These are phyloP conservation scores for Strigomonas galati DNA, from an alignment of 208 protist species.

Conservation along the genomic window DNA sequence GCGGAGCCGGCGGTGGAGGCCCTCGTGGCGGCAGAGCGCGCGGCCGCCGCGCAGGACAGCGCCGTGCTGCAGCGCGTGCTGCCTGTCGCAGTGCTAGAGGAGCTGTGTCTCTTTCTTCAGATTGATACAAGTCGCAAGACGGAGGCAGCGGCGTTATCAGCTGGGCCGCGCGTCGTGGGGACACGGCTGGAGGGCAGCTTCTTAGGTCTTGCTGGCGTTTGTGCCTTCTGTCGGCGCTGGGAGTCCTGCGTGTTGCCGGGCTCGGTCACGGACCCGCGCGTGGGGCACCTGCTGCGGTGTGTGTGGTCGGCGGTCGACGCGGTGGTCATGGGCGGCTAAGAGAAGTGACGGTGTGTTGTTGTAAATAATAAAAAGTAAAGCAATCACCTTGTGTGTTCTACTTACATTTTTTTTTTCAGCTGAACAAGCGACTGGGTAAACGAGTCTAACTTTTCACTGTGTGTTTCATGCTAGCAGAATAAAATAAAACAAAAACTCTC, in stretches of 20 bases:
- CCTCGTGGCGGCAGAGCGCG: background rate
- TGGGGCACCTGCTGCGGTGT: constrained; percentile 32
- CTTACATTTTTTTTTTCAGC: too few relatives aligned
- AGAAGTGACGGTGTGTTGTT: background rate
- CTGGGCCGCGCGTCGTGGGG: background rate
- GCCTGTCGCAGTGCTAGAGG: constrained; percentile 48
- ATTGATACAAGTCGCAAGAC: constrained; percentile 19
- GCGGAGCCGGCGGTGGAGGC: background rate
- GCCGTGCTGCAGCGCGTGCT: constrained; percentile 42
- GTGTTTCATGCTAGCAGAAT: background rate
- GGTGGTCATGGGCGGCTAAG: constrained; percentile 23
- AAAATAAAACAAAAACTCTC: background rate
- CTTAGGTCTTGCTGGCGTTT: constrained; percentile 57
- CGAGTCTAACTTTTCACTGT: too few relatives aligned
- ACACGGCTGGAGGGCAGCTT: constrained; percentile 32
- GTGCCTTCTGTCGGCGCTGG: constrained; percentile 56
- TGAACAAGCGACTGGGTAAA: too few relatives aligned
- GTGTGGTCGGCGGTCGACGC: constrained; percentile 54
- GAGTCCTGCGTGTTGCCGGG: constrained; percentile 50
- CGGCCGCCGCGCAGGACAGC: constrained; percentile 17
- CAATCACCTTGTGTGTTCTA: too few relatives aligned
- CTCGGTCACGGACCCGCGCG: constrained; percentile 33
- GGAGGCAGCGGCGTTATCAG: background rate
- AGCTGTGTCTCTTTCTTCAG: constrained; percentile 47
- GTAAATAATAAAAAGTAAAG: too few relatives aligned